Conservation (phyloP, 2,329 filamentous ascomycete species). For the Hymenoscyphus fructigenus region DNA sequence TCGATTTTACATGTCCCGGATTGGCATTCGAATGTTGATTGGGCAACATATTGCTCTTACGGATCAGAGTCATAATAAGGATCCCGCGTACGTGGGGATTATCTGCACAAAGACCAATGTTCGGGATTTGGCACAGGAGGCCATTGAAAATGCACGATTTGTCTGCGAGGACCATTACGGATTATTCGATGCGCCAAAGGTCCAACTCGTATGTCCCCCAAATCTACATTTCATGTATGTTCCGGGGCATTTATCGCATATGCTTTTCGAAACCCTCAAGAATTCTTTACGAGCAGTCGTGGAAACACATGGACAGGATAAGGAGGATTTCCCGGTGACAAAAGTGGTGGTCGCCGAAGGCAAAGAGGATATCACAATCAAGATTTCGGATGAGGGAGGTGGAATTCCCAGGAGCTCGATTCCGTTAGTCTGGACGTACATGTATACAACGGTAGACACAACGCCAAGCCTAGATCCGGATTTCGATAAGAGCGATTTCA, state of each 20-base stretch:
- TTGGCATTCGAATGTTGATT: constrained; percentile 98
- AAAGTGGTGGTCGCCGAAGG: constrained; percentile 98
- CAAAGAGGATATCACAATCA: constrained; percentile 98
- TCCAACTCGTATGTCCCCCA: constrained; percentile 93
- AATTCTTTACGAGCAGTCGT: constrained; percentile 97
- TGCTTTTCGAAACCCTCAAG: constrained; percentile 99
- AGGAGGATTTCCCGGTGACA: constrained; percentile 92
- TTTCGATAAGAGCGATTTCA: constrained; percentile 99
- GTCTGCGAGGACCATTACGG: constrained; percentile 99
- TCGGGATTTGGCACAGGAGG: constrained; percentile 88
- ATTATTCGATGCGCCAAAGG: constrained; percentile 92
- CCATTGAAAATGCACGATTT: constrained; percentile 98
- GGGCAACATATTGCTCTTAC: constrained; percentile 97
- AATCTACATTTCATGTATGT: constrained; percentile 99
- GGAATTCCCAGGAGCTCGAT: constrained; percentile 92
- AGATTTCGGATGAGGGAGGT: constrained; percentile 94
- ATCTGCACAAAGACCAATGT: constrained; percentile 99
- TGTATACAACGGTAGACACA: constrained; percentile 98
- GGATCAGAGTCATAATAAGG: constrained; percentile 84
- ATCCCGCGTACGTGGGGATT: constrained; percentile 94
- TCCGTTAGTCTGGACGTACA: constrained; percentile 99
- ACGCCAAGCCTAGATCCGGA: constrained; percentile 94
- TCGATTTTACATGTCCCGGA: constrained; percentile 99
- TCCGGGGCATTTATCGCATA: constrained; percentile 96
- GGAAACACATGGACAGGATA: constrained; percentile 90